Evolutionary conservation across 1,139 yeast species (phyloP).

Genomic region (Eremothecium gossypii): DNA sequence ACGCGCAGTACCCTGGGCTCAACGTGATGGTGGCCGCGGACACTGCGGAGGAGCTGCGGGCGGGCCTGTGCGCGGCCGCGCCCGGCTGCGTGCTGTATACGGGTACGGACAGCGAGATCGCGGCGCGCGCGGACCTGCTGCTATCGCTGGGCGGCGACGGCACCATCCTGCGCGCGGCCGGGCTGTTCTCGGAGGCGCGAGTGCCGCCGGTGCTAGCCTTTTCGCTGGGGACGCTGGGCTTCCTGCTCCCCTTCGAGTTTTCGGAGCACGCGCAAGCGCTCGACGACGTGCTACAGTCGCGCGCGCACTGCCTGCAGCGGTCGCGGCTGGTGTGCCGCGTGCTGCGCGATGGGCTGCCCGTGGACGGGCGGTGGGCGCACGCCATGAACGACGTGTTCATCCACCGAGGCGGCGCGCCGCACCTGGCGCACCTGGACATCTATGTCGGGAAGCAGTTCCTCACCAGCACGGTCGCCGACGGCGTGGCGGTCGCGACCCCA

Average conservation of each 20-base stretch:
- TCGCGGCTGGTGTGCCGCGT: slow-evolving; percentile 71
- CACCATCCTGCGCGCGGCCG: slow-evolving; percentile 67
- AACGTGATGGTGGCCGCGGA: slow-evolving; percentile 72
- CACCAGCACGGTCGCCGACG: slow-evolving; percentile 89
- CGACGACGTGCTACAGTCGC: slow-evolving; percentile 51
- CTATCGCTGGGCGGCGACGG: slow-evolving; percentile 96
- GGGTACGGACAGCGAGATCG: slow-evolving; percentile 50
- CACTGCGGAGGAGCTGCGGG: slow-evolving; percentile 61
- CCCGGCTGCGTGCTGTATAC: slow-evolving; percentile 39
- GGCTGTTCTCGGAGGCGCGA: slow-evolving; percentile 50
- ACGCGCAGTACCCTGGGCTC: slow-evolving; percentile 52
- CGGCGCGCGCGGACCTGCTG: slow-evolving; percentile 51
- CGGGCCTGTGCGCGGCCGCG: slow-evolving; percentile 31
- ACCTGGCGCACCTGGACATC: slow-evolving; percentile 72
- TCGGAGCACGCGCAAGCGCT: slow-evolving; percentile 53
- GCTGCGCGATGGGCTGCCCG: slow-evolving; percentile 31
- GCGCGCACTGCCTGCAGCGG: slow-evolving; percentile 65
- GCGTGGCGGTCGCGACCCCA: slow-evolving; percentile 76
- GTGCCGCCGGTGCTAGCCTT: slow-evolving; percentile 89
- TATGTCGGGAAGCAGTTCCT: slow-evolving; percentile 71
- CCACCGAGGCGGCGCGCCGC: slow-evolving; percentile 85
- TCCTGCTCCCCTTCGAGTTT: slow-evolving; percentile 78
- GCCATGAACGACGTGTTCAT: slow-evolving; percentile 89
- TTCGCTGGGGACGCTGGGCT: slow-evolving; percentile 88
- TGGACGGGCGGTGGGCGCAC: slow-evolving; percentile 34